phyloP scores from a whole-genome alignment of 1,139 yeast species.

The Kodamaea sp. region DNA sequence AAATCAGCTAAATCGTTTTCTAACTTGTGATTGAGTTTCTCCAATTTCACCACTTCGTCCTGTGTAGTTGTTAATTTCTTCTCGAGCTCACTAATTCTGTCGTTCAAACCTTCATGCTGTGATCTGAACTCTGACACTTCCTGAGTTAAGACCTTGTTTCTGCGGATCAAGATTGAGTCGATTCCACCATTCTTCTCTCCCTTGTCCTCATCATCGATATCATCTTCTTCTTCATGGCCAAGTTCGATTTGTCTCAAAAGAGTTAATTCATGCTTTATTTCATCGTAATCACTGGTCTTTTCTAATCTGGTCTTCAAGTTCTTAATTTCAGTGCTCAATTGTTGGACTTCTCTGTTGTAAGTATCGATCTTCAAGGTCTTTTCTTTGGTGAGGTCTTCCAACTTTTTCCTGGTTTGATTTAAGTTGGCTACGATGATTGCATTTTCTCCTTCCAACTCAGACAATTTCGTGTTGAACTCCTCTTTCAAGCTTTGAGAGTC shows the following conservation, averaged over 20 bases:
- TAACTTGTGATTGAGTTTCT: slow-evolving; percentile 54
- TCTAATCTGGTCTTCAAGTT: slow-evolving; percentile 48
- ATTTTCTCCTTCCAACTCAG: slow-evolving; percentile 67
- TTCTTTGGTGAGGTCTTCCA: slow-evolving; percentile 34
- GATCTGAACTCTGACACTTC: slow-evolving; percentile 62
- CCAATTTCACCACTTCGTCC: slow-evolving; percentile 36
- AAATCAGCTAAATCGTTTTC: slow-evolving; percentile 68
- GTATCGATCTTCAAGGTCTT: slow-evolving; percentile 34
- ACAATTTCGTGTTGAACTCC: slow-evolving; percentile 42
- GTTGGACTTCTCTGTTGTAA: slow-evolving; percentile 47
- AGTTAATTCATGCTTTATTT: slow-evolving; percentile 70
- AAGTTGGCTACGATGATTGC: slow-evolving; percentile 63
- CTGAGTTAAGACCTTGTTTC: slow-evolving; percentile 60
- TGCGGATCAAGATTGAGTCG: slow-evolving; percentile 54
- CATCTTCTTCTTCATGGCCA: slow-evolving; percentile 40
- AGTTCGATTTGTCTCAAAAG: slow-evolving; percentile 76
- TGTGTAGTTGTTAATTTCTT: slow-evolving; percentile 34
- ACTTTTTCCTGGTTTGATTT: slow-evolving; percentile 48
- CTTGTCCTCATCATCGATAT: slow-evolving; percentile 13
- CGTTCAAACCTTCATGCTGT: slow-evolving; percentile 42
- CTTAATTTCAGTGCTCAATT: slow-evolving; percentile 52
- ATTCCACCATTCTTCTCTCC: slow-evolving; percentile 15
- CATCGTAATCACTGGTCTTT: slow-evolving; percentile 66
- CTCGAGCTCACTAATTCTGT: slow-evolving; percentile 44
- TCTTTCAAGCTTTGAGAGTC: slow-evolving; percentile 34